Conservation (phyloP, 2,329 filamentous ascomycete species). For the Trichoderma sp. region DNA sequence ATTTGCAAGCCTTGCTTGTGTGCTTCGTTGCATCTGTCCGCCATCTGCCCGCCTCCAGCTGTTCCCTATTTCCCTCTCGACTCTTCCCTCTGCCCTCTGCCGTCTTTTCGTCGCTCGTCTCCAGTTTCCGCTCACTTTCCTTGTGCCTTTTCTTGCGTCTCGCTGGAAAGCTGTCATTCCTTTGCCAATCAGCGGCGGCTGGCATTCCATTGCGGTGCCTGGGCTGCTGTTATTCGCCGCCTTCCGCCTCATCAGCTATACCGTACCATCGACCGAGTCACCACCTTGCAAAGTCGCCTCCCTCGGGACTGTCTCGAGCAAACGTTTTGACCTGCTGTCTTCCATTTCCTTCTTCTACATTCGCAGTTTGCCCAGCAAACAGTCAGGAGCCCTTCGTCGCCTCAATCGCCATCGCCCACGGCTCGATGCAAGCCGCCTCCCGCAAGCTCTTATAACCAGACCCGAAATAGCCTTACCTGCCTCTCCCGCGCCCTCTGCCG, state of each 20-base stretch:
- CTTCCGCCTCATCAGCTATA: background rate
- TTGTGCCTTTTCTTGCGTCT: conserved; percentile 15
- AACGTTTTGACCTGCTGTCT: background rate
- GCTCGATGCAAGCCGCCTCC: conserved; percentile 26
- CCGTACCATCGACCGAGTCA: background rate
- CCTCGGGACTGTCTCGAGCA: conserved; percentile 8
- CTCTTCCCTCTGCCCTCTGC: too few species aligned
- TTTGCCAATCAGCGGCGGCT: conserved; percentile 25
- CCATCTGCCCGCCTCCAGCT: conserved; percentile 4
- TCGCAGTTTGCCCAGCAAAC: background rate
- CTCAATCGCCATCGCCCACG: conserved; percentile 18
- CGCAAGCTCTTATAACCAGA: background rate
- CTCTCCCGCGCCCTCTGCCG: background rate
- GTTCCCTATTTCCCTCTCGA: background rate
- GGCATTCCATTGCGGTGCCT: conserved; percentile 20
- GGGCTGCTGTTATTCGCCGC: conserved; percentile 17
- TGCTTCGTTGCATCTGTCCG: conserved; percentile 28
- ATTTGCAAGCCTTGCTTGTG: conserved; percentile 24
- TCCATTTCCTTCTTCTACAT: background rate
- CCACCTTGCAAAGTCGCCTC: background rate
- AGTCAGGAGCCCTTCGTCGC: background rate
- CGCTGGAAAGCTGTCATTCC: conserved; percentile 24
- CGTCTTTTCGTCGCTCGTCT: conserved; percentile 15
- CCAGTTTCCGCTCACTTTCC: conserved; percentile 22
- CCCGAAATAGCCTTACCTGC: conserved; percentile 24